Percentiles rank a stretch among this genome's conserved stretches.
These are phyloP conservation scores for Stachybotrys echinatus DNA, from an alignment of 2,329 filamentous ascomycete genomes.

Conservation along the genomic window DNA sequence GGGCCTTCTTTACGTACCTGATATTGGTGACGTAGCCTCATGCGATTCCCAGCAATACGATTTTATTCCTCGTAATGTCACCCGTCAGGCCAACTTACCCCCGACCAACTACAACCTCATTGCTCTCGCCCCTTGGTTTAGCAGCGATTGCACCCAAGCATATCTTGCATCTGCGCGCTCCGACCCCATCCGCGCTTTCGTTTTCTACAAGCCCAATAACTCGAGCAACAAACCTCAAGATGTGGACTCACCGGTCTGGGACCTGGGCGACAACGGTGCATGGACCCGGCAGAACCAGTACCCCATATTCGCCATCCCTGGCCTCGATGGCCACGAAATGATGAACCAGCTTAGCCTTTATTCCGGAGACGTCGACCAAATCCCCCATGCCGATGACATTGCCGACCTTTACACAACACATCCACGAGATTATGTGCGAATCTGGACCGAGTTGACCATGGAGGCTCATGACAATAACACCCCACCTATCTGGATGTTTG, in stretches of 20 bases:
- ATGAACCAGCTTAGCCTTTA: conserved; percentile 70
- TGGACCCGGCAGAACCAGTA: conserved; percentile 71
- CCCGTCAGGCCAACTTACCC: conserved; percentile 64
- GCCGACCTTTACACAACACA: conserved; percentile 48
- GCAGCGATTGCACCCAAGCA: conserved; percentile 62
- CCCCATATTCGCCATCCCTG: conserved; percentile 78
- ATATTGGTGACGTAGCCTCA: conserved; percentile 49
- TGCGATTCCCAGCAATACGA: conserved; percentile 59
- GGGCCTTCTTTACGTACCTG: conserved; percentile 82
- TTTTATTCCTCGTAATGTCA: conserved; percentile 73
- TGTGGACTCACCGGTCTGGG: conserved; percentile 61
- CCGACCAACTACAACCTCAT: conserved; percentile 67
- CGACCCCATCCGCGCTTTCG: conserved; percentile 56
- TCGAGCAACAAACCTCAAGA: conserved; percentile 58
- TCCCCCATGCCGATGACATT: conserved; percentile 55
- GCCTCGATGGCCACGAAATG: conserved; percentile 58
- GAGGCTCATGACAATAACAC: conserved; percentile 41
- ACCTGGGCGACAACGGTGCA: conserved; percentile 59
- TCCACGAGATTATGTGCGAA: conserved; percentile 52
- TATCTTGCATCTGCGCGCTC: conserved; percentile 60
- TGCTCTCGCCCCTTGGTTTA: conserved; percentile 84
- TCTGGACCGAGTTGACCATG: conserved; percentile 52
- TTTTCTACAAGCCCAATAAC: conserved; percentile 58
- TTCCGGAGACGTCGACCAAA: conserved; percentile 65
- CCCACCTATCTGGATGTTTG: conserved; percentile 77